Evolutionary conservation across 169 alveolate species (phyloP), one percentile per base, ranked within the genome.

Genomic region (Eimeria praecox): DNA sequence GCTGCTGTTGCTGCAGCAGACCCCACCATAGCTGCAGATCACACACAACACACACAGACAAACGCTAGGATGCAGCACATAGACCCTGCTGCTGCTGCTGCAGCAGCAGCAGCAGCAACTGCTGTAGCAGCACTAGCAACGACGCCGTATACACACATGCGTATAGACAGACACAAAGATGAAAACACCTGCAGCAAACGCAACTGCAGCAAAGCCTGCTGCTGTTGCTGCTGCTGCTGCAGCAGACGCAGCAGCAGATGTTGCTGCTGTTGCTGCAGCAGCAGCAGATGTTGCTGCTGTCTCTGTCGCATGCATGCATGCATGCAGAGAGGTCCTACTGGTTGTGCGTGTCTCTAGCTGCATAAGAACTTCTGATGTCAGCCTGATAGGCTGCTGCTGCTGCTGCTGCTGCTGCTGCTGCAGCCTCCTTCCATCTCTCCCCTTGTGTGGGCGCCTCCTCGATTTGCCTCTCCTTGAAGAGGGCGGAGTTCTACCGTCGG

Each of bases 341-440:
- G 88, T 12, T 78, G 88, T 78, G 8, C 88, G 88, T 10, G 88
- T 54, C 88, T 78, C 88, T 54, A 78, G 88, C 88, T 78, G 88
- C 88, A 78, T 78, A n/a, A 78, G 88, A 78, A 78, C 88, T 78
- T 78, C 88, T 40, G 88, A 44, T 38, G 88, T 78, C 88, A 78
- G 88, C 88, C 88, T 3, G 56, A 78, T 27, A 2, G 88, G 88
- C 62, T 78, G 88, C 83, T n/a, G 83, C 83, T 73, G 83, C 83
- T 73, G 44, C 49, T 73, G 44, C 49, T 73, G 83, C 83, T 27
- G 75, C 75, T 24, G 83, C 88, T 78, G 88, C 88, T 78, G 88
- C 88, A 40, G 88, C 44, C 88, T 33, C 88, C 88, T 78, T 30
- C 66, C 88, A 30, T 78, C 88, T 78, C 88, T 78, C 8, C 52